Evolutionary conservation across 306 rosid genomes (phyloP).

Genomic region (Erythrophleum fordii): DNA sequence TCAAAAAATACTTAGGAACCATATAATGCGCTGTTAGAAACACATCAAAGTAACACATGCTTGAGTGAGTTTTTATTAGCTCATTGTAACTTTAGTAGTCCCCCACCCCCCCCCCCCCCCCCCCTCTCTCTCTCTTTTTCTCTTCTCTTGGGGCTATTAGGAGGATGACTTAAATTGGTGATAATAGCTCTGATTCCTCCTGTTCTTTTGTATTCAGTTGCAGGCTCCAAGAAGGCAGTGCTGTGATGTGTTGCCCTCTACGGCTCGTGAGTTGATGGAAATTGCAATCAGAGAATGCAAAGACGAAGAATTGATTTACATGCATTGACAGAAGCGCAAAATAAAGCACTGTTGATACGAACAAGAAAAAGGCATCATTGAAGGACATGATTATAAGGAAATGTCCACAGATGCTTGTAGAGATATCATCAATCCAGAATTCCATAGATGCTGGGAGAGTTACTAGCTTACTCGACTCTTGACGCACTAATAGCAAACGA

Average conservation of each 20-base stretch:
- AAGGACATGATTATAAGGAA: neutral
- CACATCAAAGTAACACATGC: no score
- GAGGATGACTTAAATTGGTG: constrained; percentile 16
- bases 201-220: constrained; percentile 60
- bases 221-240: constrained; percentile 92
- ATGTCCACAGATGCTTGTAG: neutral
- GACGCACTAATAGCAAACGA: neutral
- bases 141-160: neutral
- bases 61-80: no score
- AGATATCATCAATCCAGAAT: neutral
- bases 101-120: no score
- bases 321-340: constrained; percentile 45
- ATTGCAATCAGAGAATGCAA: constrained; percentile 79
- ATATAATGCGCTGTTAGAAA: no score
- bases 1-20: neutral
- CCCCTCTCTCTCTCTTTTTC: no score
- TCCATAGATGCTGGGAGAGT: neutral
- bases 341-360: neutral
- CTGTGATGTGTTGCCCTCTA: constrained; percentile 73
- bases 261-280: constrained; percentile 53
- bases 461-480: neutral
- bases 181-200: constrained; percentile 14
- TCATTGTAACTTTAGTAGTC: no score
- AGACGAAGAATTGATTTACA: constrained; percentile 71
- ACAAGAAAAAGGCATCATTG: neutral